These are phyloP conservation scores for Picocystis sp. DNA, from an alignment of 163 green algal genomes.

Conservation along the genomic window DNA sequence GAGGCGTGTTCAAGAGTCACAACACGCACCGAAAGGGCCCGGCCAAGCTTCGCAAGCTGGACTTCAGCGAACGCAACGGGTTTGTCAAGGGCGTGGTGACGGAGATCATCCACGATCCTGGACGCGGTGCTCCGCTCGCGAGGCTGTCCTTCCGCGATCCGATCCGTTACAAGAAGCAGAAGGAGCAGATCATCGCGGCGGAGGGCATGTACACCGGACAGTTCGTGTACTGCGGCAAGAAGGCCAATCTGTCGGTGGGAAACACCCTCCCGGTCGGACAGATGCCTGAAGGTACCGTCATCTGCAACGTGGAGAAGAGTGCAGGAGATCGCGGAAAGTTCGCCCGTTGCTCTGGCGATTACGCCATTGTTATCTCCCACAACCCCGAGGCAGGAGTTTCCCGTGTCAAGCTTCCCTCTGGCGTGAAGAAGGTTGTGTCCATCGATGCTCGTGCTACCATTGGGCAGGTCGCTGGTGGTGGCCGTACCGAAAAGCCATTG, in stretches of 20 bases:
- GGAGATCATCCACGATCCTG: conserved; percentile 95
- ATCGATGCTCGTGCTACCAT: conserved; percentile 80
- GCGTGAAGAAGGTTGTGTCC: conserved; percentile 87
- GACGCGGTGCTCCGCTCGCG: conserved; percentile 84
- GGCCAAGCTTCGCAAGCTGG: conserved; percentile 68
- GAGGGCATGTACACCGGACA: conserved; percentile 94
- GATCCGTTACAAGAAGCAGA: conserved; percentile 80
- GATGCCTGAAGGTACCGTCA: conserved; percentile 97
- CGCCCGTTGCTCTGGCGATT: conserved; percentile 86
- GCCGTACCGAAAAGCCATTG: conserved; percentile 98
- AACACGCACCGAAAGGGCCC: conserved; percentile 87
- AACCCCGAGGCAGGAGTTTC: conserved; percentile 92
- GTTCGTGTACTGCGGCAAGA: conserved; percentile 96
- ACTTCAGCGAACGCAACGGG: conserved; percentile 84
- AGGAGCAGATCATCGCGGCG: conserved; percentile 88
- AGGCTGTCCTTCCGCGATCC: conserved; percentile 84
- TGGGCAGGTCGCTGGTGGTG: conserved; percentile 89
- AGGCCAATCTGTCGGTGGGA: conserved; percentile 82
- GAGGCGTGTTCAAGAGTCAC: conserved; percentile 90
- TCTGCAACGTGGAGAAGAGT: conserved; percentile 98
- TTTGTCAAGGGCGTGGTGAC: conserved; percentile 96
- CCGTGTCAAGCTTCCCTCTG: conserved; percentile 93
- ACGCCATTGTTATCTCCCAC: conserved; percentile 92
- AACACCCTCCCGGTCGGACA: conserved; percentile 92
- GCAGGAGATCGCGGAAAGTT: conserved; percentile 80